Conservation (phyloP, 2,329 filamentous ascomycete genomes). For the Akanthomyces uredinophilus region DNA sequence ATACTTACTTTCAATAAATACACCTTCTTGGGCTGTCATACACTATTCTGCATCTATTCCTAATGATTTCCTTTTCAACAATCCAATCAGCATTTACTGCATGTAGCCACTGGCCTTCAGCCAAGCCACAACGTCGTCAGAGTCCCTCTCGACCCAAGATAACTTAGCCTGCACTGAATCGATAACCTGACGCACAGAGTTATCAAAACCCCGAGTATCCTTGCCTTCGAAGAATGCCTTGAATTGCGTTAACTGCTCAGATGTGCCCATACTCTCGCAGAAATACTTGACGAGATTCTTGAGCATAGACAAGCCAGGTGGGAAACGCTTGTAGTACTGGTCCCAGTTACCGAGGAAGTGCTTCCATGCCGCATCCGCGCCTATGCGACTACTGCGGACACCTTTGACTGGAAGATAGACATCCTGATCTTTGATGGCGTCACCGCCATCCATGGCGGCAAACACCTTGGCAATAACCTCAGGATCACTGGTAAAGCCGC, state of each 20-base stretch:
- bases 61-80: neutral
- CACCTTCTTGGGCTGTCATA: neutral
- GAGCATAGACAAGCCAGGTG: slow-evolving; percentile 79
- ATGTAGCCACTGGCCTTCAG: slow-evolving; percentile 25
- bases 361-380: slow-evolving; percentile 71
- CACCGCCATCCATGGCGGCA: slow-evolving; percentile 60
- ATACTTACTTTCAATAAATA: neutral
- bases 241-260: slow-evolving; percentile 69
- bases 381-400: slow-evolving; percentile 69
- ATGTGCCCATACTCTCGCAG: slow-evolving; percentile 72
- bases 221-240: slow-evolving; percentile 75
- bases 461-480: slow-evolving; percentile 79
- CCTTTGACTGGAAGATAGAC: slow-evolving; percentile 84
- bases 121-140: slow-evolving; percentile 65
- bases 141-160: slow-evolving; percentile 73
- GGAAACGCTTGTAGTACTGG: slow-evolving; percentile 62
- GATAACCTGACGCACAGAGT: slow-evolving; percentile 81
- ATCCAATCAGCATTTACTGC: slow-evolving; percentile 12
- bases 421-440: slow-evolving; percentile 89
- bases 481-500: slow-evolving; percentile 73
- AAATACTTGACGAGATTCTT: slow-evolving; percentile 78
- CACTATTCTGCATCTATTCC: neutral
- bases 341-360: slow-evolving; percentile 91
- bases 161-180: slow-evolving; percentile 82
- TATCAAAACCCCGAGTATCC: slow-evolving; percentile 81